Percentiles rank a stretch among this genome's conserved stretches.
Evolutionary conservation across 2,329 filamentous ascomycete genomes (phyloP).

Genomic region (Colletotrichum sp.): DNA sequence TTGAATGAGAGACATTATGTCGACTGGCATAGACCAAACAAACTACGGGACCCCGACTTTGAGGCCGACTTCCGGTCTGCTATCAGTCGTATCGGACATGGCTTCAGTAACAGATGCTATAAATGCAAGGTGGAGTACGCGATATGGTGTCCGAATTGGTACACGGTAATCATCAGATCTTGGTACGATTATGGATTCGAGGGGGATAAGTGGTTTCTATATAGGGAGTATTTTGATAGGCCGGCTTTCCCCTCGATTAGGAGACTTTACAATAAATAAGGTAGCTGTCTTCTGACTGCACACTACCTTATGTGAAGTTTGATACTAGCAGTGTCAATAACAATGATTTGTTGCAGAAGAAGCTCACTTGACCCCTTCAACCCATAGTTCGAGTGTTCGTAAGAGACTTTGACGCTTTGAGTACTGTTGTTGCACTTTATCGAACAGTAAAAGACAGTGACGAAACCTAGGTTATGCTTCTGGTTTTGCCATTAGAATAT

Average conservation of each 20-base stretch:
- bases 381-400: too few species aligned
- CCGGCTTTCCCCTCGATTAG: too few species aligned
- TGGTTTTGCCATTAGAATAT: too few species aligned
- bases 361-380: too few species aligned
- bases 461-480: background rate
- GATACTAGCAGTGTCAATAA: too few species aligned
- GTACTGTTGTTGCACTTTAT: background rate
- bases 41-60: fast-evolving
- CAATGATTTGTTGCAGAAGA: too few species aligned
- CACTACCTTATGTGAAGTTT: too few species aligned
- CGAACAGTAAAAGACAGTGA: background rate
- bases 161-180: background rate
- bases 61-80: background rate
- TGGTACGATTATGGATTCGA: background rate
- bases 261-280: too few species aligned
- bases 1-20: background rate
- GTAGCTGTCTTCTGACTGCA: too few species aligned
- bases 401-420: background rate
- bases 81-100: background rate
- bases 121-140: background rate
- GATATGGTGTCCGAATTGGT: background rate
- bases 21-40: fast-evolving
- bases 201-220: too few species aligned
- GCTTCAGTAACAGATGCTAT: background rate
- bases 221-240: too few species aligned